phyloP scores from a whole-genome alignment of 257 asterid genomes.

The Scutellaria minor region DNA sequence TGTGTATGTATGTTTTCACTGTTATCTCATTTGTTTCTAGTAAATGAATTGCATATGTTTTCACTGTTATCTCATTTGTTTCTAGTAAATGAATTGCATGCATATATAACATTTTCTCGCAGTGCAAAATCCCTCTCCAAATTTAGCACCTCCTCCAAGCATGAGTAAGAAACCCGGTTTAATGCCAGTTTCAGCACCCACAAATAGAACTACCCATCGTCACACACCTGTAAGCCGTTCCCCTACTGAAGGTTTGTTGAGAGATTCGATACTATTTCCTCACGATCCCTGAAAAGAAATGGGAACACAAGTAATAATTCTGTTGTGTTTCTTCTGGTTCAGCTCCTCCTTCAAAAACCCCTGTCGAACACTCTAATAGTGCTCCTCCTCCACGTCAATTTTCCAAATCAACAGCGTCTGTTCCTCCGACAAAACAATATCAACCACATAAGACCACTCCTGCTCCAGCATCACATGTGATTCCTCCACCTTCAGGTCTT shows the following conservation, averaged over 20 bases:
- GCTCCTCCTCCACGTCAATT: slow-evolving; percentile 59
- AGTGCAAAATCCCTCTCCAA: slow-evolving; percentile 55
- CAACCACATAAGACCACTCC: slow-evolving; percentile 44
- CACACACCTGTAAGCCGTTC: slow-evolving; percentile 46
- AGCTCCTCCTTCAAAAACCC: slow-evolving; percentile 58
- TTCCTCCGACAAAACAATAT: slow-evolving; percentile 46
- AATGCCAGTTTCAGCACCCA: slow-evolving; percentile 59
- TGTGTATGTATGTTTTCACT: background rate
- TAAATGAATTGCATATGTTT: slow-evolving; percentile 6
- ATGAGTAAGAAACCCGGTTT: slow-evolving; percentile 40
- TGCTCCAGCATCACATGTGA: slow-evolving; percentile 49
- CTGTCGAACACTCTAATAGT: slow-evolving; percentile 36
- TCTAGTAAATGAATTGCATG: slow-evolving; percentile 5
- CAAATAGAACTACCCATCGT: slow-evolving; percentile 37
- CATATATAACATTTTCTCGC: slow-evolving; percentile 34
- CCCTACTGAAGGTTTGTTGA: slow-evolving; percentile 61
- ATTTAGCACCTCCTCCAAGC: slow-evolving; percentile 59
- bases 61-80: background rate
- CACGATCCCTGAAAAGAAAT: slow-evolving; percentile 19
- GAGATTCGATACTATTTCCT: slow-evolving; percentile 18
- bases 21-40: background rate
- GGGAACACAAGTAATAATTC: slow-evolving; percentile 16
- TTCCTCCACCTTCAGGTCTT: slow-evolving; percentile 69
- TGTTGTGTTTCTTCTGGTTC: slow-evolving; percentile 37
- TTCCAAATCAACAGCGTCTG: slow-evolving; percentile 46